Conservation (phyloP, 768 basidiomycete species). For the Calocera cornea region DNA sequence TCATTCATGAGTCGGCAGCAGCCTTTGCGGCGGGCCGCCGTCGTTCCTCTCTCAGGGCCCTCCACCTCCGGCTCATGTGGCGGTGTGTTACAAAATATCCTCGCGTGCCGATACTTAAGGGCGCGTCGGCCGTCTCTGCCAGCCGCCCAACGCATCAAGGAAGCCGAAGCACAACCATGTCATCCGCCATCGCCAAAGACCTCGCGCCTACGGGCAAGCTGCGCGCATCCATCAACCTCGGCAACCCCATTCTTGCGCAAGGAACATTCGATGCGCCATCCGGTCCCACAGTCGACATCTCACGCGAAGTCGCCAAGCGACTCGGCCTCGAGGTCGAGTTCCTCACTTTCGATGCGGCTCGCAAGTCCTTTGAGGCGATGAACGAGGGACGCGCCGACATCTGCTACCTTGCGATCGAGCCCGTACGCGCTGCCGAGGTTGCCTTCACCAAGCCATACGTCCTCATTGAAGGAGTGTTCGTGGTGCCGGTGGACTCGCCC, state of each 20-base stretch:
- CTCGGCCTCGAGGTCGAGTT: background rate
- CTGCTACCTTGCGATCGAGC: background rate
- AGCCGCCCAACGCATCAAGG: background rate
- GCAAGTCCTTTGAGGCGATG: conserved; percentile 3
- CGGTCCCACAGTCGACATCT: conserved; percentile 1
- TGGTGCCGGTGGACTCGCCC: background rate
- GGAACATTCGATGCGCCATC: background rate
- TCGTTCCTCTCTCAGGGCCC: background rate
- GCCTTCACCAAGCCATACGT: conserved; percentile 1
- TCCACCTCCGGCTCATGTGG: background rate
- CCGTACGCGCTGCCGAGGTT: background rate
- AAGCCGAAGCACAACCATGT: background rate
- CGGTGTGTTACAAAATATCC: background rate
- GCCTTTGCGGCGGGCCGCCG: background rate
- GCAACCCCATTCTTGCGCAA: background rate
- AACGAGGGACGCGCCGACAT: background rate
- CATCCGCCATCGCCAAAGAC: background rate
- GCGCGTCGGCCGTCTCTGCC: background rate
- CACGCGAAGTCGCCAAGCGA: background rate
- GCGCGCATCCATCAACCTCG: background rate
- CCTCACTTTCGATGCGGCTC: background rate
- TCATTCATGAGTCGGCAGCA: background rate
- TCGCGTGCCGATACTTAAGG: background rate
- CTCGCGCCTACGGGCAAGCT: background rate
- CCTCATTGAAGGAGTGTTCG: background rate